Conservation (phyloP, 129 eudicot genomes). For the Logfia minima region DNA sequence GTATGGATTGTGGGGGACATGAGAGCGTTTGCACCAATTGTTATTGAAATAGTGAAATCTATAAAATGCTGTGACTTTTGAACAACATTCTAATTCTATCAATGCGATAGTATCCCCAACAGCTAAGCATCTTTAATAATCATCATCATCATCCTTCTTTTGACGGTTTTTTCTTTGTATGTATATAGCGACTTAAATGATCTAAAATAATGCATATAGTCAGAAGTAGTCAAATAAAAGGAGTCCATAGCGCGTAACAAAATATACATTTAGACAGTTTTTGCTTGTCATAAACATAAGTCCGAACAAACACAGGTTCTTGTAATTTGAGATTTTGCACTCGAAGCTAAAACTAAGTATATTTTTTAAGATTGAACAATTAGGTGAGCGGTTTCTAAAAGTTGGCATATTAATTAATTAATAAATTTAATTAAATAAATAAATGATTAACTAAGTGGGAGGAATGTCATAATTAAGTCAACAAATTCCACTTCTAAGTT, state of each 20-base stretch:
- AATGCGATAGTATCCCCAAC: constrained; percentile 4
- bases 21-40: background rate
- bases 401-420: background rate
- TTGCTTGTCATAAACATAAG: no score
- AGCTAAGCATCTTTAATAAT: constrained; percentile 10
- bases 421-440: no score
- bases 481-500: background rate
- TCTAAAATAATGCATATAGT: no score
- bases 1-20: background rate
- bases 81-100: background rate
- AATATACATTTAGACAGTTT: no score
- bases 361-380: no score
- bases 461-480: background rate
- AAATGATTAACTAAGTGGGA: background rate
- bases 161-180: background rate
- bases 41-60: background rate
- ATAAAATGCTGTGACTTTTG: background rate
- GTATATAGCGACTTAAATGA: background rate
- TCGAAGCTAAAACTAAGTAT: no score
- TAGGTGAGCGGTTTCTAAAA: background rate
- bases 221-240: no score
- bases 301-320: no score
- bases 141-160: background rate
- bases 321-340: no score
- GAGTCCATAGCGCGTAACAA: no score